Evolutionary conservation across 2,329 filamentous ascomycete genomes (phyloP).

Genomic region (Aureobasidium sp.): DNA sequence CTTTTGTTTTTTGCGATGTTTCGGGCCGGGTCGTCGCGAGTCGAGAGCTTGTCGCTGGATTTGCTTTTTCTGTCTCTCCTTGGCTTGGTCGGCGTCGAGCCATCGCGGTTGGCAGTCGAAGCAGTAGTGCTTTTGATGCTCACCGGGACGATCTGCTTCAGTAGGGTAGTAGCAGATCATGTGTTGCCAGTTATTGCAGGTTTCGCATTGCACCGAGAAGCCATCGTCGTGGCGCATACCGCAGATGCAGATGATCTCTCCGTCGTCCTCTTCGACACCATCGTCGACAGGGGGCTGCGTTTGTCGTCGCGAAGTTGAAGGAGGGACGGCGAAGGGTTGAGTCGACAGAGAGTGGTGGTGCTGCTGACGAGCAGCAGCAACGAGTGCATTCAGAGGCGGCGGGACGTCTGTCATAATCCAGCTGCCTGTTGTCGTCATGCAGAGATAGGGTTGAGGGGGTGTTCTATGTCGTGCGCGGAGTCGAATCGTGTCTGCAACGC

Average conservation of each 20-base stretch:
- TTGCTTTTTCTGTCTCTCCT: constrained; percentile 20
- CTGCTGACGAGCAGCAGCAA: constrained; percentile 1
- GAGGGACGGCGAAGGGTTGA: background rate
- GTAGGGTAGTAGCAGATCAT: constrained; percentile 92
- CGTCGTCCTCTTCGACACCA: constrained; percentile 63
- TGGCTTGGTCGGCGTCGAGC: constrained; percentile 54
- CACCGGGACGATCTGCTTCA: constrained; percentile 55
- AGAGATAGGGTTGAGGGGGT: background rate
- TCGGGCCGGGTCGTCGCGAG: constrained; percentile 65
- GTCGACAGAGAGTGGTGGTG: background rate
- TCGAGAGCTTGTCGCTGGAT: constrained; percentile 37
- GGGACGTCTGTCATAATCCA: constrained; percentile 10
- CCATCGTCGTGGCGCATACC: constrained; percentile 90
- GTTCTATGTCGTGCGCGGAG: constrained; percentile 8
- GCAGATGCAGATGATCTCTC: constrained; percentile 98
- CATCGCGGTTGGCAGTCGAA: constrained; percentile 74
- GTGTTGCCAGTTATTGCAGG: constrained; percentile 96
- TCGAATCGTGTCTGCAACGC: constrained; percentile 6
- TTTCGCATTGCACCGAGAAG: constrained; percentile 93
- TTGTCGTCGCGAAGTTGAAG: background rate
- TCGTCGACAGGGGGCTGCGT: background rate
- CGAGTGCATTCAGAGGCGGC: constrained; percentile 6
- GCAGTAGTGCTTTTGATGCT: constrained; percentile 64
- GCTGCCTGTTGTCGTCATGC: constrained; percentile 5
- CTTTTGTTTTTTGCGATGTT: constrained; percentile 84